Evolutionary conservation across 2,329 filamentous ascomycete species (phyloP).

Genomic region (Aspergillus hiratsukae): DNA sequence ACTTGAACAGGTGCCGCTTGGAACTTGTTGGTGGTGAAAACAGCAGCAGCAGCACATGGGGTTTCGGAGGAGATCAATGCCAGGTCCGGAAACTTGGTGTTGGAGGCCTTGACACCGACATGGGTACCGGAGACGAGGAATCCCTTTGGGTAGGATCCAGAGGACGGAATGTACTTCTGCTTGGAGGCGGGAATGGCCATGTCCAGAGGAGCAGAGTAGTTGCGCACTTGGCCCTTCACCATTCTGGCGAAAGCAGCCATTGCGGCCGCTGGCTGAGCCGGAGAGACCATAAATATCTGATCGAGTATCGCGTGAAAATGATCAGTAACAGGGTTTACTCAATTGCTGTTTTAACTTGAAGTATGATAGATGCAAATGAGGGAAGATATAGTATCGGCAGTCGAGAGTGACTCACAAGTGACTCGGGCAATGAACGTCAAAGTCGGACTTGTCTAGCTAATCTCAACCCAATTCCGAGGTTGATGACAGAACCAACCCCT

Average conservation of each 20-base stretch:
- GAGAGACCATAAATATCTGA: slow-evolving; percentile 20
- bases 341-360: neutral
- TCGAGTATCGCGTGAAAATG: neutral
- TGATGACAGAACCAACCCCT: neutral
- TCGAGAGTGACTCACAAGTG: slow-evolving; percentile 6
- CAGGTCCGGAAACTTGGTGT: slow-evolving; percentile 86
- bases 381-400: neutral
- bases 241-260: slow-evolving; percentile 34
- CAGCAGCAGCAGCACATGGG: slow-evolving; percentile 81
- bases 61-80: slow-evolving; percentile 81
- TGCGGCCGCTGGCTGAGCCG: slow-evolving; percentile 24
- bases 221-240: slow-evolving; percentile 37
- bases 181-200: slow-evolving; percentile 68
- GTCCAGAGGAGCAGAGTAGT: slow-evolving; percentile 45
- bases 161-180: slow-evolving; percentile 81
- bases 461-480: neutral
- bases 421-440: neutral
- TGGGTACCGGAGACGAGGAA: slow-evolving; percentile 83
- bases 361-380: neutral
- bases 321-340: neutral
- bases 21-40: slow-evolving; percentile 98
- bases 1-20: slow-evolving; percentile 93
- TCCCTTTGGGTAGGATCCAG: slow-evolving; percentile 82
- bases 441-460: neutral
- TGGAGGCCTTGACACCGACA: slow-evolving; percentile 89